Base-by-base conservation (phyloP, 2,329 filamentous ascomycete species). In the Fusarium domesticum region DNA sequence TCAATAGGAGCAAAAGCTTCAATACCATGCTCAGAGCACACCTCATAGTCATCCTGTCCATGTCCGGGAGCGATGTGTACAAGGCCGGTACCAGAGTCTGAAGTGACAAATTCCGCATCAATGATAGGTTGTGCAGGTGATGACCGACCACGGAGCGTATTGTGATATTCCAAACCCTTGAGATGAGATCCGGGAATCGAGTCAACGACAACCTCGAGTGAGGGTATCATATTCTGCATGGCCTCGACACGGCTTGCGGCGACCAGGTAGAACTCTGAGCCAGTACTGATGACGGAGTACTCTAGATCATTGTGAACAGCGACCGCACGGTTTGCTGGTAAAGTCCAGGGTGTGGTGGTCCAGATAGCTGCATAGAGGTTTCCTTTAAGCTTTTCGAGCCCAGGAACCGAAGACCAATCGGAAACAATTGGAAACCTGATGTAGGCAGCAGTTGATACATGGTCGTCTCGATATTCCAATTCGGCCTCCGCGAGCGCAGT, bases 301-400 rank as follows among this genome's bases (percentile, higher is more conserved):
- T 81, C 72, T 48, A 97, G 69, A 31, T 87, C 81, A 6, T 79
- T 72, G 57, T 89, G 83, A 28, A 97, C 77, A 3, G 89, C 91
- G 63, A 98, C 90, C 0, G 89, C 91, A 62, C 82, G 83, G 64
- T 98, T 98, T 2, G 92, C 91, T 1, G 93, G 92, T 5, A 98
- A 73, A 0, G 93, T 98, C 93, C 93, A 98, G 0, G 93, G 93
- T 1, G 93, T 98, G 0, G 93, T 98, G 2, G 93, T 98, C 93
- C 93, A 98, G 39, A 97, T 88, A n/a, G 93, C 77, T n/a, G 87
- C 89, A 63, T 78, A 85, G 10, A 96, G 62, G 5, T 73, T 69
- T 4, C 75, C 74, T 6, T 67, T 54, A 17, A 78, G 64, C 4
- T 53, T 49, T 18, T 63, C 55, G 38, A 78, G 57, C 10, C 63